These are phyloP conservation scores for Cladosporium sp. DNA, from an alignment of 2,329 filamentous ascomycete species.

Conservation along the genomic window DNA sequence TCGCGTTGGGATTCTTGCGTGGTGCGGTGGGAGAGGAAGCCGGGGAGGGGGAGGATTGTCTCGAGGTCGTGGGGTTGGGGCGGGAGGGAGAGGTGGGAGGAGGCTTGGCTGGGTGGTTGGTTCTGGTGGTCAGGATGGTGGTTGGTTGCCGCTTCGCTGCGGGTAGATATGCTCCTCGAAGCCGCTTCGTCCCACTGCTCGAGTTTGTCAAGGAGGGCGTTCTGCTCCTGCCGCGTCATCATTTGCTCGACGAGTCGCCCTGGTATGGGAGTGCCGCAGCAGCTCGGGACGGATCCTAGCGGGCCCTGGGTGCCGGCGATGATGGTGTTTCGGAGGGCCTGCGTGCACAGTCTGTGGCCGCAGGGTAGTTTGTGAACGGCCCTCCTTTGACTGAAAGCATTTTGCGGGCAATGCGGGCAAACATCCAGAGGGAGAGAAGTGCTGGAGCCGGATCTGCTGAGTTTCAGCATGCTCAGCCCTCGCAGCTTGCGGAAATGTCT, in stretches of 20 bases:
- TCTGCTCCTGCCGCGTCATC: constrained; percentile 36
- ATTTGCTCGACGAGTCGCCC: constrained; percentile 36
- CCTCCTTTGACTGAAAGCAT: constrained; percentile 22
- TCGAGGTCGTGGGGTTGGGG: constrained; percentile 20
- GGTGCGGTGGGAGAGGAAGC: constrained; percentile 23
- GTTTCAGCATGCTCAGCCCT: constrained; percentile 29
- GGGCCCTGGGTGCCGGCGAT: constrained; percentile 26
- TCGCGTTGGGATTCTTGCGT: constrained; percentile 29
- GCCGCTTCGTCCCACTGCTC: constrained; percentile 31
- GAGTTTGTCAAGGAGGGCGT: constrained; percentile 29
- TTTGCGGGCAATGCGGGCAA: constrained; percentile 32
- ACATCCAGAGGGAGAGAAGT: constrained; percentile 19
- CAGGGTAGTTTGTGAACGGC: constrained; percentile 32
- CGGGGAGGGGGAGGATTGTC: constrained; percentile 21
- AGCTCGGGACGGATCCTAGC: constrained; percentile 34
- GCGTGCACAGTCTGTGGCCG: constrained; percentile 31
- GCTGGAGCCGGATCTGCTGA: constrained; percentile 25
- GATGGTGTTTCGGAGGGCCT: constrained; percentile 32
- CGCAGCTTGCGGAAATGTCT: constrained; percentile 31
- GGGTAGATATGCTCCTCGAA: constrained; percentile 6
- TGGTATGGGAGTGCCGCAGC: constrained; percentile 39
- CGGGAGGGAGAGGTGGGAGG: constrained; percentile 7
- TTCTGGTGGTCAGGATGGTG: neutral
- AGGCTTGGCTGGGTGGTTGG: constrained; percentile 1
- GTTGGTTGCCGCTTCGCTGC: neutral